A percentile compares a stretch with the other conserved stretches of the same genome.
phyloP scores from a whole-genome alignment of 2,329 filamentous ascomycete genomes.

The Nannizziopsis barbatae region DNA sequence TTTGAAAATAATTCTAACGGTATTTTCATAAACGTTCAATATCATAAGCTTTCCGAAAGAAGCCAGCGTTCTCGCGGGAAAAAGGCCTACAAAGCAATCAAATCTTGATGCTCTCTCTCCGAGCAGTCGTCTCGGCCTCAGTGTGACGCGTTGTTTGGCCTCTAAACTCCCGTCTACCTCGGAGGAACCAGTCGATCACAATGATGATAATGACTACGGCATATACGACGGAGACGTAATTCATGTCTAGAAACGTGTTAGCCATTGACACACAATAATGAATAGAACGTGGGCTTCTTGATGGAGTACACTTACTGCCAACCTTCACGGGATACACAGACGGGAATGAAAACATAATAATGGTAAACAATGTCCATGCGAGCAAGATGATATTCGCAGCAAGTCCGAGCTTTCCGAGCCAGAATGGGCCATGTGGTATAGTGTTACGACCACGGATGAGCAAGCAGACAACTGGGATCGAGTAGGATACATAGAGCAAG shows the following conservation, averaged over 20 bases:
- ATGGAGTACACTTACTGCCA: constrained; percentile 23
- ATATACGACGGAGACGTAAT: constrained; percentile 34
- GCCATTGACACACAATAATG: background rate
- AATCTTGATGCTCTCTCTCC: constrained; percentile 8
- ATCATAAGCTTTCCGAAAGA: too few relatives aligned
- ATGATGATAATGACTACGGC: constrained; percentile 27
- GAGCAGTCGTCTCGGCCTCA: constrained; percentile 14
- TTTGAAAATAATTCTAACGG: too few relatives aligned
- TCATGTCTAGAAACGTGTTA: constrained; percentile 27
- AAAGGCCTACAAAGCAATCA: background rate
- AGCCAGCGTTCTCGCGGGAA: background rate
- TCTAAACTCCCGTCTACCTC: constrained; percentile 24
- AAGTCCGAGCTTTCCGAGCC: constrained; percentile 36
- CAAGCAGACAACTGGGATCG: constrained; percentile 39
- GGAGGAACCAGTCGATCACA: constrained; percentile 27
- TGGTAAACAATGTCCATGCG: constrained; percentile 39
- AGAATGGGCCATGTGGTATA: constrained; percentile 39
- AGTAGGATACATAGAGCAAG: constrained; percentile 39
- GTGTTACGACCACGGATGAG: constrained; percentile 37
- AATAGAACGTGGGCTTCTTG: too few relatives aligned
- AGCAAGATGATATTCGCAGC: constrained; percentile 37
- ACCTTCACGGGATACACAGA: constrained; percentile 25
- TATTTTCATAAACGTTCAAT: too few relatives aligned
- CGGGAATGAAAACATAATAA: constrained; percentile 39
- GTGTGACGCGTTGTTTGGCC: constrained; percentile 20